A percentile compares a stretch with the other conserved stretches of the same genome.
These are phyloP conservation scores for Spathaspora boniae DNA, from an alignment of 805 yeast species.

Conservation along the genomic window DNA sequence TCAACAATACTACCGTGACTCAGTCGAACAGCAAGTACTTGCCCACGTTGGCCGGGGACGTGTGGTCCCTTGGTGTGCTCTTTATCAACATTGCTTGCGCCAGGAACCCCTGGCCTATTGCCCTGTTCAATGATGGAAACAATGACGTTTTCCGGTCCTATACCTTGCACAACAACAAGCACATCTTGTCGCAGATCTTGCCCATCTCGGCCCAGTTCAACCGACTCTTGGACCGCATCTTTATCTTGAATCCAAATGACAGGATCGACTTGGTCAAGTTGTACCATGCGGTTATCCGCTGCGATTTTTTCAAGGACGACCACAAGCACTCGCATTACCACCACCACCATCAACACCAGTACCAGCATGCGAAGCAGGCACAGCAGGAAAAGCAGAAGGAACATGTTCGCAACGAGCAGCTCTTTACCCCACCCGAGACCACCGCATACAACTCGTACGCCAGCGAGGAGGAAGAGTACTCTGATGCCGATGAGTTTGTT, in stretches of 20 bases:
- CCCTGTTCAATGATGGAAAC: conserved; percentile 53
- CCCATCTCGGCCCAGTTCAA: conserved; percentile 69
- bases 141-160: conserved; percentile 59
- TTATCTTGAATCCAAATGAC: conserved; percentile 46
- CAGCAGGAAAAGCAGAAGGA: too few relatives aligned
- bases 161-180: conserved; percentile 48
- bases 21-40: conserved; percentile 32
- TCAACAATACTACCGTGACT: conserved; percentile 14
- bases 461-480: conserved; percentile 8
- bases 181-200: conserved; percentile 59
- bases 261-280: conserved; percentile 41
- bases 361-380: background rate
- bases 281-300: conserved; percentile 31
- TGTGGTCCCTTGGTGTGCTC: conserved; percentile 80
- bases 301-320: conserved; percentile 30
- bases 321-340: conserved; percentile 3
- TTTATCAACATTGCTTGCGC: conserved; percentile 77
- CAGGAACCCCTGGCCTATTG: conserved; percentile 89
- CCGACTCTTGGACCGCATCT: conserved; percentile 43
- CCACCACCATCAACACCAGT: conserved; percentile 1
- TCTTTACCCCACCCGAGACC: conserved; percentile 12
- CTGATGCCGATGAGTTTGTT: conserved; percentile 6
- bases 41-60: conserved; percentile 76
- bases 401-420: conserved; percentile 7
- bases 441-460: conserved; percentile 10